Evolutionary conservation across 805 yeast genomes (phyloP).

Genomic region (Kuraishia piskuri): DNA sequence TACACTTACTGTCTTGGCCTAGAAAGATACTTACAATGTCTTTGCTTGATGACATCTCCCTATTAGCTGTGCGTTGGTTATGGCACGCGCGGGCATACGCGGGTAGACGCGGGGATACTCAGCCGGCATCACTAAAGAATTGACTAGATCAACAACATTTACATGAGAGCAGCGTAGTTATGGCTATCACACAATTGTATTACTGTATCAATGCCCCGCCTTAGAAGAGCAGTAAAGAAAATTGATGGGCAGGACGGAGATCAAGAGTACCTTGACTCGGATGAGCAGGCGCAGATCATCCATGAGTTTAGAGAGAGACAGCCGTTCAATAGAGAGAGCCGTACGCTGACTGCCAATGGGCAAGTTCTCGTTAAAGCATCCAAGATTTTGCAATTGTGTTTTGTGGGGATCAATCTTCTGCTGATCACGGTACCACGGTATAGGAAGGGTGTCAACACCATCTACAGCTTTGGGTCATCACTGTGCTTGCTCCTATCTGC

Average conservation of each 20-base stretch:
- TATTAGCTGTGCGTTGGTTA: background rate
- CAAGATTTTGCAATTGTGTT: constrained; percentile 8
- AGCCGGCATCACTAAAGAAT: too few species aligned
- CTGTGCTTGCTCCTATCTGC: constrained; percentile 12
- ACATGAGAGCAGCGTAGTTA: too few species aligned
- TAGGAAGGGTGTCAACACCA: constrained; percentile 13
- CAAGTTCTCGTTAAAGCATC: constrained; percentile 6
- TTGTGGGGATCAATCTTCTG: constrained; percentile 15
- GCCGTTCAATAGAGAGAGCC: constrained; percentile 11
- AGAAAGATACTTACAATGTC: too few species aligned
- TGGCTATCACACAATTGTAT: too few species aligned
- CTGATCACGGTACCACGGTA: constrained; percentile 19
- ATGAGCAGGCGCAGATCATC: constrained; percentile 15
- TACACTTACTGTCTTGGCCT: too few species aligned
- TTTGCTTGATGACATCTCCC: background rate
- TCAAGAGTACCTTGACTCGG: constrained; percentile 14
- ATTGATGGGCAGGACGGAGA: constrained; percentile 10
- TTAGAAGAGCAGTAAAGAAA: constrained; percentile 16
- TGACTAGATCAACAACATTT: too few species aligned
- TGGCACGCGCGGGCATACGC: background rate
- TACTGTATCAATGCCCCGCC: constrained; percentile 9
- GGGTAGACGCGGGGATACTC: background rate
- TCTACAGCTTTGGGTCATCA: constrained; percentile 17
- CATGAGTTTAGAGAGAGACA: constrained; percentile 9
- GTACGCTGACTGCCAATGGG: constrained; percentile 5